Base-by-base conservation (phyloP, 257 asterid species). In the Nicotiana paniculata region DNA sequence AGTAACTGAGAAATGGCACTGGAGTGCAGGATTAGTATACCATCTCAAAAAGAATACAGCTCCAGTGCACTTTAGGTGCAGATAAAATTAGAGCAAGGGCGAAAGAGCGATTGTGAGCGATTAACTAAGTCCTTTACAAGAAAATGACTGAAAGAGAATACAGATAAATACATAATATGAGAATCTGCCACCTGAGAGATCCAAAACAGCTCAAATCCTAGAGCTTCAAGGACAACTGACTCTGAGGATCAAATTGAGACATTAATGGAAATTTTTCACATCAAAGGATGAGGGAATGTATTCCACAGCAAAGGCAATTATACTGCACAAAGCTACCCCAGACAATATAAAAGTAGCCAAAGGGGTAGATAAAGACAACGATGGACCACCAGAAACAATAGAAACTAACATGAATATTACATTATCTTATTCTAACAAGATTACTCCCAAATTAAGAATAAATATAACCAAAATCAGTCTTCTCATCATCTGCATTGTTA, bases 361-460 rank as follows among this genome's bases (percentile, higher is more conserved):
- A 11, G 78, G 83, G 48, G 81, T 75, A 69, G 88, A 86, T 84
- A 69, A 59, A 77, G 93, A 90, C 77, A 93, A 85, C n/a, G 93
- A 89, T 84, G 77, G 88, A 86, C 88, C 87, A 90, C 90, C 93
- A 83, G 59, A 86, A 86, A 81, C 21, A 59, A 84, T 85, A 81
- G 65, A 89, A 75, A 81, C 72, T 67, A 77, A 82, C 88, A 89
- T 65, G 91, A 90, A 82, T 77, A 85, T 48, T 90, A 86, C 93
- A 85, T 81, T 81, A 83, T 79, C 82, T 85, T 83, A 84, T 85
- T 89, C 81, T 82, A 82, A 85, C 54, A 87, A 82, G 77, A 55
- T 33, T 37, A 53, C 53, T 39, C 15, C 79, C 77, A 77, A 80
- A 64, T 24, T 39, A 35, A 75, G 79, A 51, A 3, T 75, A 26